These are phyloP conservation scores for Quercus agrifolia DNA, from an alignment of 306 rosid genomes.

Conservation along the genomic window DNA sequence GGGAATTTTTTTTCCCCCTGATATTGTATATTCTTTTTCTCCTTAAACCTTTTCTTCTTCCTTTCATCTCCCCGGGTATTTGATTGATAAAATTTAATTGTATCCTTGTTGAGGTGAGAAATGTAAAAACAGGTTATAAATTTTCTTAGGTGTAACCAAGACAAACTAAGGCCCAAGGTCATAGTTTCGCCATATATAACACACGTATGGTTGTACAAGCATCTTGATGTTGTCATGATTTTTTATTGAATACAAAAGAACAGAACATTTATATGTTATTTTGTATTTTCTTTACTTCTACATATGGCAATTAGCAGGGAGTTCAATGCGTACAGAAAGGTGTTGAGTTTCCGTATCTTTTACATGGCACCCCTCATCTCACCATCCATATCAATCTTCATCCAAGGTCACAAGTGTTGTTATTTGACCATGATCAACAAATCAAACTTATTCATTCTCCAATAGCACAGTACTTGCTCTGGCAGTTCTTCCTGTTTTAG, in stretches of 20 bases:
- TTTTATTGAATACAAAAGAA: no score
- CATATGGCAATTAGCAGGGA: background rate
- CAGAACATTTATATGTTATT: no score
- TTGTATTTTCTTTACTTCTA: background rate
- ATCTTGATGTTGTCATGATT: no score
- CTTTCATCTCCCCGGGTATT: no score
- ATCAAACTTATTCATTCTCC: slow-evolving; percentile 84
- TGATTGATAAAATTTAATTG: no score
- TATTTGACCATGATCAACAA: slow-evolving; percentile 63
- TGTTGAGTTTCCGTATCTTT: background rate
- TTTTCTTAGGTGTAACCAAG: background rate
- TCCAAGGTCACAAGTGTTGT: slow-evolving; percentile 62
- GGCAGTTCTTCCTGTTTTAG: slow-evolving; percentile 89
- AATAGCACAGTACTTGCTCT: slow-evolving; percentile 45
- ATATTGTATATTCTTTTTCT: no score
- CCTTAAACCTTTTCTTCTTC: no score
- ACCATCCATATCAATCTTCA: slow-evolving; percentile 27
- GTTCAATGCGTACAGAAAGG: background rate
- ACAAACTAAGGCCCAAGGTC: background rate
- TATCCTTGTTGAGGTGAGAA: no score
- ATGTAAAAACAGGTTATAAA: no score
- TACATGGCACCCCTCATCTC: background rate
- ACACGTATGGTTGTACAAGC: no score
- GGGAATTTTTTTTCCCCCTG: no score
- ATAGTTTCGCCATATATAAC: background rate